A percentile compares a stretch with the other conserved stretches of the same genome.
Evolutionary conservation across 2,329 filamentous ascomycete genomes (phyloP).

Genomic region (Pochonia chlamydosporia): DNA sequence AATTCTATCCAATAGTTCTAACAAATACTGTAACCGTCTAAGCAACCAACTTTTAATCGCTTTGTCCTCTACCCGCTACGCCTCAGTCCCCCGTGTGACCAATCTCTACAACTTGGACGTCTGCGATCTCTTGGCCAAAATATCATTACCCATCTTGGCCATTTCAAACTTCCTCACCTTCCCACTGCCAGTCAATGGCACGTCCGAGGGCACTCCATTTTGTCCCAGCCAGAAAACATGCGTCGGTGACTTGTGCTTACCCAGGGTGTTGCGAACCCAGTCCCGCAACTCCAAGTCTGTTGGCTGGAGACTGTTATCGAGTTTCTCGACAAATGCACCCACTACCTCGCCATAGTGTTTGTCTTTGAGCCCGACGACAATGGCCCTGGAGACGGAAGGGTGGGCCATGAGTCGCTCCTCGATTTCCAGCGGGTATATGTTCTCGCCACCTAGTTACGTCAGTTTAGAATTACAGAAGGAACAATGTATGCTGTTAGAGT

Average conservation of each 20-base stretch:
- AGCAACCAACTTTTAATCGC: no score
- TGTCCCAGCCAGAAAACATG: conserved; percentile 73
- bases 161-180: conserved; percentile 66
- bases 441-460: conserved; percentile 56
- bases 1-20: no score
- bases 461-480: conserved; percentile 4
- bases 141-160: conserved; percentile 48
- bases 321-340: conserved; percentile 52
- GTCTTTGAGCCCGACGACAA: conserved; percentile 65
- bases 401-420: conserved; percentile 67
- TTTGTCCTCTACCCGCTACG: no score
- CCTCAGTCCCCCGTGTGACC: no score
- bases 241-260: conserved; percentile 62
- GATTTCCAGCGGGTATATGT: conserved; percentile 69
- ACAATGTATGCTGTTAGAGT: conserved; percentile 11
- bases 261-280: conserved; percentile 57
- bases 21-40: no score
- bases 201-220: conserved; percentile 44
- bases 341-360: conserved; percentile 70
- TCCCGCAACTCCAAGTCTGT: conserved; percentile 49
- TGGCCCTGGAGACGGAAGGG: conserved; percentile 54
- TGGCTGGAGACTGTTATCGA: conserved; percentile 32
- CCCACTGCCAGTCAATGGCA: conserved; percentile 66
- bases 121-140: conserved; percentile 43
- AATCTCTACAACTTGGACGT: conserved; percentile 41